Evolutionary conservation across 2,329 filamentous ascomycete genomes (phyloP).

Genomic region (Verruconis gallopava): DNA sequence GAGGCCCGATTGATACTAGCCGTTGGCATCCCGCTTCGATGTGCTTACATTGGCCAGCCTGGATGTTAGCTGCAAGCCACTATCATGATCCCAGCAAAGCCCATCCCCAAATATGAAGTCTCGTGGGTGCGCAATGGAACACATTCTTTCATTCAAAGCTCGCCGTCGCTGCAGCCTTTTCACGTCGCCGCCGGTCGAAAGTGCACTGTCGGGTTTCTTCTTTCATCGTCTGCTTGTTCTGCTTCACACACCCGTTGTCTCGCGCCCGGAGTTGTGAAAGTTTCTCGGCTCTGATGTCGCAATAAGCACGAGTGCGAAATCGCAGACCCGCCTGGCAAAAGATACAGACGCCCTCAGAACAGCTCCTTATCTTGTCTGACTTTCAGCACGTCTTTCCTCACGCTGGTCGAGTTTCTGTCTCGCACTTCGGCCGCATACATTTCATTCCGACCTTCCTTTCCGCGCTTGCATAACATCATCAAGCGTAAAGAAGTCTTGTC

Average conservation of each 20-base stretch:
- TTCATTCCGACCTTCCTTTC: too few relatives aligned
- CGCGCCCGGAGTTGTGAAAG: neutral
- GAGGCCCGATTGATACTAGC: too few relatives aligned
- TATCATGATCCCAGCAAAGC: neutral
- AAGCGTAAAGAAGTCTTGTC: neutral
- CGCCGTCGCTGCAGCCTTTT: neutral
- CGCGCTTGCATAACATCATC: too few relatives aligned
- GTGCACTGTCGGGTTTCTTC: too few relatives aligned
- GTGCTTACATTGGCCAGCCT: neutral
- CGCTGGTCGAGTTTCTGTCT: neutral
- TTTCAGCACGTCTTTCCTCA: neutral
- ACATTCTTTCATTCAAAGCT: neutral
- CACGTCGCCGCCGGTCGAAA: too few relatives aligned
- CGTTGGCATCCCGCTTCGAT: neutral
- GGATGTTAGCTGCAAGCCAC: too few relatives aligned
- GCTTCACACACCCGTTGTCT: too few relatives aligned
- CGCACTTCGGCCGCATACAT: too few relatives aligned
- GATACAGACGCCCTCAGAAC: neutral
- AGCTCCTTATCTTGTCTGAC: neutral
- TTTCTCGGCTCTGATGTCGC: neutral
- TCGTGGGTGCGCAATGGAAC: neutral
- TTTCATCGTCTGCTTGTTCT: too few relatives aligned
- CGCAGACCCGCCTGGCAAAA: neutral
- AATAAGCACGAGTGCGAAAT: neutral
- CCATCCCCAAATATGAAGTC: neutral